These are phyloP conservation scores for Cadophora gregata DNA, from an alignment of 2,329 filamentous ascomycete genomes.

Conservation along the genomic window DNA sequence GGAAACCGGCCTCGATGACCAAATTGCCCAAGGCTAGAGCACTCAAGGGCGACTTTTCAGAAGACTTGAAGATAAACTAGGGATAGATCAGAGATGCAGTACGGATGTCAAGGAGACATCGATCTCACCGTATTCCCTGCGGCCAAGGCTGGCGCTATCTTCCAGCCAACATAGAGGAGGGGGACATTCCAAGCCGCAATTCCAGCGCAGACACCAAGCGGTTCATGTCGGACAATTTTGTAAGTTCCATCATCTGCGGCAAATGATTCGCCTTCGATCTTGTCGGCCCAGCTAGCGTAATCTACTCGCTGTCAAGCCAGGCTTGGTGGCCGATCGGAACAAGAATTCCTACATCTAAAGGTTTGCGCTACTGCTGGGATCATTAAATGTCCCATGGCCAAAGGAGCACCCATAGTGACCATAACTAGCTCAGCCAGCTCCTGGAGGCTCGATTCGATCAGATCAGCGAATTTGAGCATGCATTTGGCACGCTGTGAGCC, in stretches of 20 bases:
- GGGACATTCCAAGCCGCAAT: slow-evolving; percentile 64
- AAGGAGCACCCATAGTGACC: slow-evolving; percentile 53
- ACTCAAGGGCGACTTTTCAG: slow-evolving; percentile 64
- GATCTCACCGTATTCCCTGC: slow-evolving; percentile 55
- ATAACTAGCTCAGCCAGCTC: slow-evolving; percentile 49
- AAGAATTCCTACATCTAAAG: slow-evolving; percentile 30
- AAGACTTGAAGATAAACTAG: slow-evolving; percentile 62
- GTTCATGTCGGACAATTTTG: slow-evolving; percentile 46
- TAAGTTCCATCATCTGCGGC: slow-evolving; percentile 53
- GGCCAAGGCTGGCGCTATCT: slow-evolving; percentile 64
- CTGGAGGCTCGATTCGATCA: slow-evolving; percentile 48
- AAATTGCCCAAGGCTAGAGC: slow-evolving; percentile 52
- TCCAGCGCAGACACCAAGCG: slow-evolving; percentile 54
- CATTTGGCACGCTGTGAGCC: slow-evolving; percentile 25
- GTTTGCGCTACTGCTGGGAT: slow-evolving; percentile 42
- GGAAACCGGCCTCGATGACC: slow-evolving; percentile 36
- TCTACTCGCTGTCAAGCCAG: slow-evolving; percentile 34
- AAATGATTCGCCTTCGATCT: slow-evolving; percentile 47
- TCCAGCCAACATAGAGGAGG: slow-evolving; percentile 54
- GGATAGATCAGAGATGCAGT: neutral
- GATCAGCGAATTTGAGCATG: slow-evolving; percentile 46
- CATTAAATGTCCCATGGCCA: slow-evolving; percentile 51
- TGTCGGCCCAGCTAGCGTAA: slow-evolving; percentile 48
- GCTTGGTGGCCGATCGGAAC: slow-evolving; percentile 12
- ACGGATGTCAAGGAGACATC: neutral